Conservation (phyloP, 2,329 filamentous ascomycete genomes). For the Claviceps spartinae region DNA sequence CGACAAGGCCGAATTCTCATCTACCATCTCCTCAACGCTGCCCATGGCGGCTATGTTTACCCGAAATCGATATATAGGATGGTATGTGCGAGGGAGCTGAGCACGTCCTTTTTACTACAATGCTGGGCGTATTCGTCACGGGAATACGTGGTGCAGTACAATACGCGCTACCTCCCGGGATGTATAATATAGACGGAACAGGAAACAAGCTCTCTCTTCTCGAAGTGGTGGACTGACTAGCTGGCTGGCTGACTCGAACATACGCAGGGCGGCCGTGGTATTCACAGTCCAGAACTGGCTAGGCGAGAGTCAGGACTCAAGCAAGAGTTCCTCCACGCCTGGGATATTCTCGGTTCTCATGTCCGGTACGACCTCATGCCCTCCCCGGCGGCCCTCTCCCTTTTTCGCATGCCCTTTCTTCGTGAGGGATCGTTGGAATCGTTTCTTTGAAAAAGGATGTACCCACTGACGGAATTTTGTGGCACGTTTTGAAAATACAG, state of each 20-base stretch:
- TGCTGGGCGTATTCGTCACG: too few species aligned
- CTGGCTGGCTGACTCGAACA: not conserved
- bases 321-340: slow-evolving; percentile 54
- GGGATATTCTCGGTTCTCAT: slow-evolving; percentile 61
- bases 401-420: not conserved
- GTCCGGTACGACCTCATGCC: slow-evolving; percentile 42
- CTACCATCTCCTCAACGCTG: slow-evolving; percentile 61
- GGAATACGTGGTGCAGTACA: too few species aligned
- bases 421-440: too few species aligned
- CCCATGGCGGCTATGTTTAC: slow-evolving; percentile 96
- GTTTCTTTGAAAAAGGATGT: too few species aligned
- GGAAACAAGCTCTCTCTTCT: too few species aligned
- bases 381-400: too few species aligned
- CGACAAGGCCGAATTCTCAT: slow-evolving; percentile 54
- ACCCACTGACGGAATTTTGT: too few species aligned
- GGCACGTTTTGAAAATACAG: slow-evolving; percentile 19
- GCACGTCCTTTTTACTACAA: too few species aligned
- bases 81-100: slow-evolving; percentile 26
- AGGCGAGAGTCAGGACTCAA: slow-evolving; percentile 55
- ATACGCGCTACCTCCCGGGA: too few species aligned
- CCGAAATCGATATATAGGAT: slow-evolving; percentile 67
- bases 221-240: too few species aligned
- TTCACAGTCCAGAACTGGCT: slow-evolving; percentile 67
- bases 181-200: too few species aligned
- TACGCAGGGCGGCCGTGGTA: slow-evolving; percentile 52